Evolutionary conservation across 805 yeast species (phyloP).

Genomic region (Candida nitratophila): DNA sequence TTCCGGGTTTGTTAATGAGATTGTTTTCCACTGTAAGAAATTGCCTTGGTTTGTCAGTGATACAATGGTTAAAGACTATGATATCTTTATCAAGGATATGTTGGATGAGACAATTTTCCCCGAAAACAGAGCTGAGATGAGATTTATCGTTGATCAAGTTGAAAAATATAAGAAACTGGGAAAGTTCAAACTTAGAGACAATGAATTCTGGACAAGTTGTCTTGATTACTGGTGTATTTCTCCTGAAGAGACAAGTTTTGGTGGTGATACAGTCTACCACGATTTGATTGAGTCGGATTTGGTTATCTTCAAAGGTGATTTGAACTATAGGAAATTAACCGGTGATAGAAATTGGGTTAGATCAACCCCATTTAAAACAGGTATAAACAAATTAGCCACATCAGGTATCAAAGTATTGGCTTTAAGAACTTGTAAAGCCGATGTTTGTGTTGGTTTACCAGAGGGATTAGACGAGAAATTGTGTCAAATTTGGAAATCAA

Average conservation of each 20-base stretch:
- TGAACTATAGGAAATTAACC: conserved; percentile 89
- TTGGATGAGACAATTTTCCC: conserved; percentile 44
- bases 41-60: conserved; percentile 98
- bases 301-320: conserved; percentile 87
- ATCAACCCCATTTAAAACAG: conserved; percentile 63
- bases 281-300: conserved; percentile 59
- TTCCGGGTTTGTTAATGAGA: conserved; percentile 50
- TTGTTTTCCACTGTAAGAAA: conserved; percentile 80
- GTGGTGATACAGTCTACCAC: conserved; percentile 55
- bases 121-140: conserved; percentile 38
- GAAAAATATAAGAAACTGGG: conserved; percentile 39
- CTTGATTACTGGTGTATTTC: conserved; percentile 67
- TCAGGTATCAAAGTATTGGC: conserved; percentile 63
- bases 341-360: conserved; percentile 88
- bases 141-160: conserved; percentile 40
- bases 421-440: conserved; percentile 93
- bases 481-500: conserved; percentile 44
- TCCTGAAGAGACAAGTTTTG: conserved; percentile 41
- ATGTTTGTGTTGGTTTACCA: conserved; percentile 81
- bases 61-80: conserved; percentile 79
- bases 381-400: conserved; percentile 61
- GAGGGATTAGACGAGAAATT: conserved; percentile 68
- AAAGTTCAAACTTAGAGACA: conserved; percentile 42
- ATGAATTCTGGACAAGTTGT: conserved; percentile 84
- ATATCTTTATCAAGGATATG: conserved; percentile 49